These are phyloP conservation scores for Ophiocordyceps robertsii DNA, from an alignment of 2,329 filamentous ascomycete species.

Conservation along the genomic window DNA sequence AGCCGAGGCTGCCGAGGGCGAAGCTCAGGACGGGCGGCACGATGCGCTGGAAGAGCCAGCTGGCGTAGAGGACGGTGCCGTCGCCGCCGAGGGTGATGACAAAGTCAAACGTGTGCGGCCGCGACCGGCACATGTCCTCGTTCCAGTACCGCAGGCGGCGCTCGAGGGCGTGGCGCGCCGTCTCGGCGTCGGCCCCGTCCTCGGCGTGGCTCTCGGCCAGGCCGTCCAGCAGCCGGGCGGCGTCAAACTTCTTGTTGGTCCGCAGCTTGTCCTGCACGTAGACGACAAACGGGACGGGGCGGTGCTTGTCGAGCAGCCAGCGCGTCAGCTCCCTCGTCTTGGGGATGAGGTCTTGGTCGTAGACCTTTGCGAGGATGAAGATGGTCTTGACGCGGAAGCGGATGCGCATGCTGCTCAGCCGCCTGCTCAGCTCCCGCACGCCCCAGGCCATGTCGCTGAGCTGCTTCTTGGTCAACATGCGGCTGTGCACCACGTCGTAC, in stretches of 20 bases:
- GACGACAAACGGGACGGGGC: slow-evolving; percentile 57
- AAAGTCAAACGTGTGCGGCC: slow-evolving; percentile 86
- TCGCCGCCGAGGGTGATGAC: slow-evolving; percentile 86
- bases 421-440: slow-evolving; percentile 78
- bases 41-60: slow-evolving; percentile 91
- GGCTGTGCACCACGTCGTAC: slow-evolving; percentile 34
- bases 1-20: slow-evolving; percentile 79
- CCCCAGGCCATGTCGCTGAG: slow-evolving; percentile 95
- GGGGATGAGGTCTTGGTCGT: slow-evolving; percentile 66
- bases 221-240: slow-evolving; percentile 51
- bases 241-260: slow-evolving; percentile 60
- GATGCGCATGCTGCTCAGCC: slow-evolving; percentile 69
- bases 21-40: slow-evolving; percentile 92
- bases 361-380: slow-evolving; percentile 84
- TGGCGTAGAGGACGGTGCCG: slow-evolving; percentile 92
- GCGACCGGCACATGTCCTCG: slow-evolving; percentile 58
- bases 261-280: slow-evolving; percentile 71
- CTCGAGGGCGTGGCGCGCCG: slow-evolving; percentile 21
- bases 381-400: slow-evolving; percentile 71
- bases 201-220: slow-evolving; percentile 30
- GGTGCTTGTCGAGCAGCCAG: slow-evolving; percentile 67
- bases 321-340: slow-evolving; percentile 64
- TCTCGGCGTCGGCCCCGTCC: slow-evolving; percentile 17
- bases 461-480: slow-evolving; percentile 89
- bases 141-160: slow-evolving; percentile 70